Base-by-base conservation (phyloP, 345 rosid species). In the Schrenkiella parvula region DNA sequence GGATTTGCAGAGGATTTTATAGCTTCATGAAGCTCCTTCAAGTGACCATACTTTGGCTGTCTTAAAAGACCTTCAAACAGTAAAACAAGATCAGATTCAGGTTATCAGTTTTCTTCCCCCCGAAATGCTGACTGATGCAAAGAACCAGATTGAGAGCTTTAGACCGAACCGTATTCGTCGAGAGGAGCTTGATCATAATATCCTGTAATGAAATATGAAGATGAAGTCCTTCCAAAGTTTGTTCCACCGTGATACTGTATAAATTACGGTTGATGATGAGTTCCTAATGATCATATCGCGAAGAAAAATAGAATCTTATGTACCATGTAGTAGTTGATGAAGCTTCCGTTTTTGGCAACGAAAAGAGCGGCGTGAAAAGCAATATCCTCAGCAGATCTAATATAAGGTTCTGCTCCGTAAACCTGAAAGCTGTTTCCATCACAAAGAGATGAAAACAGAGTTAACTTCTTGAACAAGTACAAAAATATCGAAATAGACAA, bases 131-230 rank as follows among this genome's bases (percentile, higher is more conserved):
- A 66, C 4, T 34, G 15, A 66, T 63, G 29, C 47, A 53, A 32
- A 14, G 0, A 69, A 23, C 32, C 4, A 58, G 70, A 7, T 19
- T 39, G 22, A 37, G 72, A 35, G 17, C 35, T 77, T 41, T 34
- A 46, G 39, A 10, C 11, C 82, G 59, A 41, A 93, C 98, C 98
- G 17, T 89, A 93, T 74, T 93, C 98, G 39, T 91, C 97, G 0
- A 93, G 78, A 12, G 97, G 98, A 76, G 98, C 96, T 78, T 86
- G 87, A 77, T 93, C 97, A 13, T 93, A 93, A 59, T 91, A 91
- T 75, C 89, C 73, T 31, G 96, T 81, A 25, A 85, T 85, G 34
- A 87, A 68, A 70, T 84, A 88, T 9, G 88, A 83, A n/a, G 96
- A 64, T 1, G 88, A 81, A 25, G 89, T 81, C 66, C 97, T 85